phyloP scores from a whole-genome alignment of 2,329 filamentous ascomycete genomes.

The Colletotrichum chlorophyti region DNA sequence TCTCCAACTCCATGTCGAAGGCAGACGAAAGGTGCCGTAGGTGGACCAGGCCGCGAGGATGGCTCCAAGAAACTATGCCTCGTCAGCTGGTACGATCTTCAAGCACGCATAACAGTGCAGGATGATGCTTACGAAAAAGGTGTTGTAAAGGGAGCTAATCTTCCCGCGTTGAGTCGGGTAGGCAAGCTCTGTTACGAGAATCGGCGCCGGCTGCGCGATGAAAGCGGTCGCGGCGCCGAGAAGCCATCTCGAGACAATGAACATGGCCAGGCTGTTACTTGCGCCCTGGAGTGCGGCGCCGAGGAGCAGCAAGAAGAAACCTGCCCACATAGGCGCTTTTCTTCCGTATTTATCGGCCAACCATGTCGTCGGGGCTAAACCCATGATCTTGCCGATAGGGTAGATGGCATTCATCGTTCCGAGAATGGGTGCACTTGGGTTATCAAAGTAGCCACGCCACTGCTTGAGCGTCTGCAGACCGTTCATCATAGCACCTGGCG shows the following conservation, averaged over 20 bases:
- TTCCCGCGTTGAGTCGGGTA: slow-evolving; percentile 43
- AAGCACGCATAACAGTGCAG: neutral
- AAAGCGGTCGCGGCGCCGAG: slow-evolving; percentile 41
- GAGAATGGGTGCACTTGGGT: slow-evolving; percentile 8
- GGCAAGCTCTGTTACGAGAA: slow-evolving; percentile 43
- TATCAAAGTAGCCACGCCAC: slow-evolving; percentile 45
- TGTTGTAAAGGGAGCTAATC: slow-evolving; percentile 53
- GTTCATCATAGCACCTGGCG: slow-evolving; percentile 45
- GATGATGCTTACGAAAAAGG: slow-evolving; percentile 27
- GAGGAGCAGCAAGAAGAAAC: slow-evolving; percentile 38
- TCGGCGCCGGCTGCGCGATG: slow-evolving; percentile 37
- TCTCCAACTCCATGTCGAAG: slow-evolving; percentile 37
- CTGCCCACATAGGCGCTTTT: slow-evolving; percentile 39
- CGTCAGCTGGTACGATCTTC: neutral
- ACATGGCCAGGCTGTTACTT: slow-evolving; percentile 35
- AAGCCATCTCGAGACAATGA: slow-evolving; percentile 42
- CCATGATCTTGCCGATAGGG: slow-evolving; percentile 25
- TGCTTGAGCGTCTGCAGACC: slow-evolving; percentile 44
- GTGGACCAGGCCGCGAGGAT: slow-evolving; percentile 38
- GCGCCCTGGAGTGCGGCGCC: slow-evolving; percentile 39
- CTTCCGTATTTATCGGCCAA: slow-evolving; percentile 45
- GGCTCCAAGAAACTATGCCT: slow-evolving; percentile 43
- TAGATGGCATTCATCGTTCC: slow-evolving; percentile 28
- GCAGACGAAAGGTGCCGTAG: slow-evolving; percentile 41
- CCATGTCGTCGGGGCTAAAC: slow-evolving; percentile 1